A percentile compares a stretch with the other conserved stretches of the same genome.
Conservation (phyloP, 164 flowering plant species). For the Macadamia tetraphylla region DNA sequence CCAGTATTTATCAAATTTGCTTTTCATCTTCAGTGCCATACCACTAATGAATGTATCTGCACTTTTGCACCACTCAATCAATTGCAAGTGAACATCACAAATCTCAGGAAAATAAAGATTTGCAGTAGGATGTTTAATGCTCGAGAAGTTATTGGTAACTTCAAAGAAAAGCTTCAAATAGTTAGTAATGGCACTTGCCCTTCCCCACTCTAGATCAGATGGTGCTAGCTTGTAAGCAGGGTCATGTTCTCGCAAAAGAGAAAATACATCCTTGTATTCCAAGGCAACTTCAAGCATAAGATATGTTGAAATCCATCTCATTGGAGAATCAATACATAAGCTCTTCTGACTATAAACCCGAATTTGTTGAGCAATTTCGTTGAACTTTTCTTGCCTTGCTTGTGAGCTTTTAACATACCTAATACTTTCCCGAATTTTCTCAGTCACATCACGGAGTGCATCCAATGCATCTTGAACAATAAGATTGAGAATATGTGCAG, state of each 20-base stretch:
- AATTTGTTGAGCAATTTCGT: constrained; percentile 43
- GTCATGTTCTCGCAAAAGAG: constrained; percentile 42
- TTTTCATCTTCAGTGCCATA: constrained; percentile 55
- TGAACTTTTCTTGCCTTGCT: constrained; percentile 39
- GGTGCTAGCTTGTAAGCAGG: constrained; percentile 27
- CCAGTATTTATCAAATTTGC: constrained; percentile 69
- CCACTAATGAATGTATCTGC: constrained; percentile 42
- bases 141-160: constrained; percentile 34
- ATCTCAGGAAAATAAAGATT: constrained; percentile 61
- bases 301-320: constrained; percentile 54
- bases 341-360: constrained; percentile 31
- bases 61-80: constrained; percentile 57
- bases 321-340: constrained; percentile 45
- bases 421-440: constrained; percentile 56
- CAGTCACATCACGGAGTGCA: constrained; percentile 33
- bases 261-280: constrained; percentile 46
- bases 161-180: constrained; percentile 56
- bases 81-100: constrained; percentile 52
- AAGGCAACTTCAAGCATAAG: constrained; percentile 60
- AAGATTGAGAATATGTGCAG: constrained; percentile 38
- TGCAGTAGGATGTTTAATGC: constrained; percentile 44
- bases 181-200: constrained; percentile 34
- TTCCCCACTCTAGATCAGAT: constrained; percentile 62
- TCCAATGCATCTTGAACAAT: constrained; percentile 58
- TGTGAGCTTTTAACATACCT: constrained; percentile 55